Evolutionary conservation across 106 monocot species (phyloP), one percentile per base, ranked within the genome.

Genomic region (Phalaenopsis aphrodite): DNA sequence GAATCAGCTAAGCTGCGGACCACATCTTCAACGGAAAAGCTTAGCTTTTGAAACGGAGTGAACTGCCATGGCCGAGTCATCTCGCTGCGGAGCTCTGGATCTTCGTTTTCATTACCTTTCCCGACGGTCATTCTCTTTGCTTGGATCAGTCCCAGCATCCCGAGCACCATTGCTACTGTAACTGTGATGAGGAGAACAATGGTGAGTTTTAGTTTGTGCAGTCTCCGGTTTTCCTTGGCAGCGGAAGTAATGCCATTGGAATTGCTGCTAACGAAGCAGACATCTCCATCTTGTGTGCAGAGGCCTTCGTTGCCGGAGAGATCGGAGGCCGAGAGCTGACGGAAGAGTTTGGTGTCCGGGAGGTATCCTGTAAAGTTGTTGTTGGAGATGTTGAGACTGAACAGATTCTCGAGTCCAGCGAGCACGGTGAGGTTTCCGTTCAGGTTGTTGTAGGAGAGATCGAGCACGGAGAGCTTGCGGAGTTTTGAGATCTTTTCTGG

Each of bases 21-120:
- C 42, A 98, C 89, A 55, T 98, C 87, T 2, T 94, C 94, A 1
- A 89, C 79, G 0, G 92, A 91, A 80, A 94, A 93, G 78, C 71
- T 94, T 41, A 98, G 88, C 81, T 98, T 98, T 77, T 94, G 98
- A 79, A 98, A 98, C 12, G 97, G 94, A 2, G 92, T 97, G 87
- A 97, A 87, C 71, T 94, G 90, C 96, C 96, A 91, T 6, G 93
- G 93, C 90, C 93, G 90, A 17, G 89, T 81, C 86, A 91, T 76
- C 23, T 88, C 95, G 14, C 88, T 79, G 37, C 85, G 85, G 17
- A 5, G 73, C 39, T 90, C 91, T 52, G 52, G 52, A 52, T 52
- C 52, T 5, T 78, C 82, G 3, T 78, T 80, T 0, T 80, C 85
- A 0, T 73, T 79, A 1, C 78, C 84, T 64, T 83, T 85, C 41